These are phyloP conservation scores for Fusarium ambrosium DNA, from an alignment of 2,329 filamentous ascomycete genomes.

Conservation along the genomic window DNA sequence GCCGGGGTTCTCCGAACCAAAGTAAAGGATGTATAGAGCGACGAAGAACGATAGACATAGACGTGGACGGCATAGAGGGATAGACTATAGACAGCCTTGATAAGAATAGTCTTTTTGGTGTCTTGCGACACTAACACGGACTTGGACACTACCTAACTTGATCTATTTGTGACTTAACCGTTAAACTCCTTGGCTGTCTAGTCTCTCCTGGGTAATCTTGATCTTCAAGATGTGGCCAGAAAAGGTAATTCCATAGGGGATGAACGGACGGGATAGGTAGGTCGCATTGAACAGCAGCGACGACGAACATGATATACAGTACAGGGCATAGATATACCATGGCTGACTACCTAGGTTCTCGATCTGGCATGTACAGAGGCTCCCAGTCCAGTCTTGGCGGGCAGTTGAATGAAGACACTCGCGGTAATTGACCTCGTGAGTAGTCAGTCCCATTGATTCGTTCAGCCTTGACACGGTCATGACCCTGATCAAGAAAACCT, in stretches of 20 bases:
- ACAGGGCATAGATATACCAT: too few relatives aligned
- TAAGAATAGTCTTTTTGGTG: neutral
- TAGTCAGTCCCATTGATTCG: constrained; percentile 59
- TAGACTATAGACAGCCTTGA: neutral
- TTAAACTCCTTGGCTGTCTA: neutral
- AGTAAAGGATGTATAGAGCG: neutral
- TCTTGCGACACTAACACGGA: neutral
- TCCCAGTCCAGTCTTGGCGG: constrained; percentile 28
- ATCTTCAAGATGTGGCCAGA: neutral
- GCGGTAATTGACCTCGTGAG: constrained; percentile 62
- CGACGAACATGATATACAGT: too few relatives aligned
- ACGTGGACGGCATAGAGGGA: neutral
- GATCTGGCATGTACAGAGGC: too few relatives aligned
- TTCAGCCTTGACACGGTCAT: constrained; percentile 59
- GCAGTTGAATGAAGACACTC: constrained; percentile 65
- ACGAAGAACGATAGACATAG: neutral
- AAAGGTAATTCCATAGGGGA: neutral
- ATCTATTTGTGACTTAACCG: neutral
- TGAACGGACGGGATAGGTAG: too few relatives aligned
- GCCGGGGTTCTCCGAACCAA: neutral
- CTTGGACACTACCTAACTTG: neutral
- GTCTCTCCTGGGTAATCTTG: neutral
- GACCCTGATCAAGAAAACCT: constrained; percentile 64
- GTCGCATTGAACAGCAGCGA: too few relatives aligned
- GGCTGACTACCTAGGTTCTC: too few relatives aligned